A percentile compares a stretch with the other conserved stretches of the same genome.
Evolutionary conservation across 495 filamentous ascomycete genomes (phyloP).

Genomic region (Lophium mytilinum): DNA sequence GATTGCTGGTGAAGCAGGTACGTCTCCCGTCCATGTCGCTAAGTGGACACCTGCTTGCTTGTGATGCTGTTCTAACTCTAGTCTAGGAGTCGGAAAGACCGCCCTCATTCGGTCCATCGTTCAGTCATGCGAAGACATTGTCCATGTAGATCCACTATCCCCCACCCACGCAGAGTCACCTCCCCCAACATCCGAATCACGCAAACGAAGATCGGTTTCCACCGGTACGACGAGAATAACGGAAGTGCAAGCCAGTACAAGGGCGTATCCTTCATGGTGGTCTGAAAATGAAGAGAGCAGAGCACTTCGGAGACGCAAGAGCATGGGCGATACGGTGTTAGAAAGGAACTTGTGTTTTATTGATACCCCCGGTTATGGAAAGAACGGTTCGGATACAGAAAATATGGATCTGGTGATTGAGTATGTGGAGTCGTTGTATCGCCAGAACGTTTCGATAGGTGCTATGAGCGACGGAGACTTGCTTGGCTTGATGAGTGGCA

Average conservation of each 20-base stretch:
- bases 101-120: constrained; percentile 89
- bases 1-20: constrained; percentile 77
- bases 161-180: constrained; percentile 31
- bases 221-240: constrained; percentile 44
- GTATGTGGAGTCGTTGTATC: constrained; percentile 70
- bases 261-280: constrained; percentile 91
- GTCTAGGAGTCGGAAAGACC: constrained; percentile 66
- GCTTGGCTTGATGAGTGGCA: constrained; percentile 70
- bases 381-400: constrained; percentile 53
- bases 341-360: constrained; percentile 95
- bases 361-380: constrained; percentile 73
- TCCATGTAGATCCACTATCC: constrained; percentile 79
- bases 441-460: constrained; percentile 52
- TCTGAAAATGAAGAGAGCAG: constrained; percentile 74
- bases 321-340: constrained; percentile 69
- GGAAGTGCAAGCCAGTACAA: constrained; percentile 88
- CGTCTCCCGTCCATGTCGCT: constrained; percentile 10
- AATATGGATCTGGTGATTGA: constrained; percentile 60
- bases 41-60: neutral
- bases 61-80: neutral
- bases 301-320: constrained; percentile 65
- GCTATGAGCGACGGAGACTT: constrained; percentile 63
- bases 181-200: constrained; percentile 31
- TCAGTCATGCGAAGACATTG: constrained; percentile 91
- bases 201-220: constrained; percentile 18